phyloP scores from a whole-genome alignment of 2,329 filamentous ascomycete genomes.

The Botrytis pseudocinerea region DNA sequence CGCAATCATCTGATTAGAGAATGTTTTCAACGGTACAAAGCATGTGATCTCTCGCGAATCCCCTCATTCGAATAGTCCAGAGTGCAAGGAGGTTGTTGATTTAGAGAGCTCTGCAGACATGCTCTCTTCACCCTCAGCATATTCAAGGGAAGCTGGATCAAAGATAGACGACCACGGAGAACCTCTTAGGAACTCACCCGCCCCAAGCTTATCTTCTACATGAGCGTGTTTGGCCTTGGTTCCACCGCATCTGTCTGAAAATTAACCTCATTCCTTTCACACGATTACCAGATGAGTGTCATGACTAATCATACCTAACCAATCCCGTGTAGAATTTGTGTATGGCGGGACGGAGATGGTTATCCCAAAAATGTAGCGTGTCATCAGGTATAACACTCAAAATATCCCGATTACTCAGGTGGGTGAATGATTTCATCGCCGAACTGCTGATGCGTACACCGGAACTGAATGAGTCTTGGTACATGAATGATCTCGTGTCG shows the following conservation, averaged over 20 bases:
- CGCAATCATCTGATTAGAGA: not conserved
- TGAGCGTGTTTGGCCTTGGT: not conserved
- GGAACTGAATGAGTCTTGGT: not conserved
- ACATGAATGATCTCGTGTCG: not conserved
- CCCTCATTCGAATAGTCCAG: not conserved
- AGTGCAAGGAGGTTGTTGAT: not conserved
- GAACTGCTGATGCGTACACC: not conserved
- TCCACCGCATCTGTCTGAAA: not conserved
- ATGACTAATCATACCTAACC: not conserved
- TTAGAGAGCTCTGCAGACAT: not conserved
- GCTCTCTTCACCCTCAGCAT: not conserved
- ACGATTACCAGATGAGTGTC: not conserved
- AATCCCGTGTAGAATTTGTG: not conserved
- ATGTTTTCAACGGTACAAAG: not conserved
- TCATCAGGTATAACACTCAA: not conserved
- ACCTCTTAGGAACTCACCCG: not conserved
- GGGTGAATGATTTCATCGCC: not conserved
- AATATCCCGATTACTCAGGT: not conserved
- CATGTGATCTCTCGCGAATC: not conserved
- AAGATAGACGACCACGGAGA: not conserved
- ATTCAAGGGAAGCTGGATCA: not conserved
- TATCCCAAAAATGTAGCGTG: not conserved
- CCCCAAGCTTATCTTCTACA: not conserved
- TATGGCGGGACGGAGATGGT: not conserved
- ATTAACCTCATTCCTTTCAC: not conserved